Conservation (phyloP, 1,284 basidiomycete species). For the Apiotrichum mycotoxinovorans region DNA sequence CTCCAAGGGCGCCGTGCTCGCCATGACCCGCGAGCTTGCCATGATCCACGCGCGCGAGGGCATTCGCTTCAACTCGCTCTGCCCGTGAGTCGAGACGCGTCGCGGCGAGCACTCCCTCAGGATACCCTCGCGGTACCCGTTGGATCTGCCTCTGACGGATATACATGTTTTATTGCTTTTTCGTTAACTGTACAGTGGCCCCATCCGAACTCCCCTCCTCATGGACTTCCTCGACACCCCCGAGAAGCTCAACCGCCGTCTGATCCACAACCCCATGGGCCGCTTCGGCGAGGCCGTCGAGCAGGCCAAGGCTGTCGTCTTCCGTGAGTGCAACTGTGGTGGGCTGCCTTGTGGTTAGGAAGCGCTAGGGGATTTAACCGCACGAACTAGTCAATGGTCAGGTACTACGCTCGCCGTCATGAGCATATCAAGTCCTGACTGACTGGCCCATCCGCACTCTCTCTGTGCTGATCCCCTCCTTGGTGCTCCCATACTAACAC, state of each 20-base stretch:
- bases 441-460: too few relatives aligned
- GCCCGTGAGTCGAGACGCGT: conserved; percentile 67
- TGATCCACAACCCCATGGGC: conserved; percentile 93
- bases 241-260: conserved; percentile 85
- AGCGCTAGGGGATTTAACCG: too few relatives aligned
- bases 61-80: conserved; percentile 89
- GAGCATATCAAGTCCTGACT: too few relatives aligned
- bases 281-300: conserved; percentile 95
- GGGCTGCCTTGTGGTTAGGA: not conserved
- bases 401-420: too few relatives aligned
- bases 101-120: too few relatives aligned
- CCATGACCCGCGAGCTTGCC: conserved; percentile 96
- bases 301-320: conserved; percentile 83
- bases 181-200: conserved; percentile 62
- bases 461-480: too few relatives aligned
- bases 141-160: too few relatives aligned
- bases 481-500: not conserved
- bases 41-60: conserved; percentile 97
- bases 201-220: conserved; percentile 84
- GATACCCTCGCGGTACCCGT: too few relatives aligned
- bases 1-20: conserved; percentile 78
- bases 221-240: conserved; percentile 98
- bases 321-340: conserved; percentile 60
- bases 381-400: too few relatives aligned
- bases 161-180: too few relatives aligned